phyloP scores from a whole-genome alignment of 1,139 yeast genomes.

The Diutina ranongensis region DNA sequence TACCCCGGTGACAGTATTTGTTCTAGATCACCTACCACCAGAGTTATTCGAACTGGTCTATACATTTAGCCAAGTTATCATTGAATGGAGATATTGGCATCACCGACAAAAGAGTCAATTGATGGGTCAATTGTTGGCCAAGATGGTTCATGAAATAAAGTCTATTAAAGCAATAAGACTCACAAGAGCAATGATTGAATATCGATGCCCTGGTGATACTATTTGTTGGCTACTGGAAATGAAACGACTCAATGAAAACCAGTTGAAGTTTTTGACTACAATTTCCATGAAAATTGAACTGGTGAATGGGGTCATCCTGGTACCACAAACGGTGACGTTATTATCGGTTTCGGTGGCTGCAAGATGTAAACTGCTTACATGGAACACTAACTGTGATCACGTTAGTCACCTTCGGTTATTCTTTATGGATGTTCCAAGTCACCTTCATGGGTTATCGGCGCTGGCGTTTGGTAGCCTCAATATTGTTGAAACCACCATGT shows the following conservation, averaged over 20 bases:
- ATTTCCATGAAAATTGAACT: not conserved
- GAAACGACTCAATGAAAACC: too few relatives aligned
- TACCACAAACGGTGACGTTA: not conserved
- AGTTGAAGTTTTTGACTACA: not conserved
- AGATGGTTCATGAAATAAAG: not conserved
- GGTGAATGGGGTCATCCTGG: not conserved
- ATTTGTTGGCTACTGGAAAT: too few relatives aligned
- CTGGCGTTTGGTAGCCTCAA: not conserved
- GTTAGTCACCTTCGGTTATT: not conserved
- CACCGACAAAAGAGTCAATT: not conserved
- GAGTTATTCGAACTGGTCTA: not conserved
- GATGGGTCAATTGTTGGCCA: not conserved
- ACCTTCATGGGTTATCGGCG: not conserved
- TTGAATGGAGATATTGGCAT: not conserved
- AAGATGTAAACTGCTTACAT: not conserved
- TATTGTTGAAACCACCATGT: not conserved
- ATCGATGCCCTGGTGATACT: not conserved
- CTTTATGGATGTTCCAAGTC: not conserved
- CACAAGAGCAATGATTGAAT: not conserved
- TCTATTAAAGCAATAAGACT: not conserved
- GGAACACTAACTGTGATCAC: not conserved
- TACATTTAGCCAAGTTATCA: not conserved
- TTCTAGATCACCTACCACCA: not conserved
- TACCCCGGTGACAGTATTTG: not conserved
- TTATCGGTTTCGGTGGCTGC: not conserved